A percentile compares a stretch with the other conserved stretches of the same genome.
These are phyloP conservation scores for Thelephora aurantiotincta DNA, from an alignment of 768 basidiomycete genomes.

Conservation along the genomic window DNA sequence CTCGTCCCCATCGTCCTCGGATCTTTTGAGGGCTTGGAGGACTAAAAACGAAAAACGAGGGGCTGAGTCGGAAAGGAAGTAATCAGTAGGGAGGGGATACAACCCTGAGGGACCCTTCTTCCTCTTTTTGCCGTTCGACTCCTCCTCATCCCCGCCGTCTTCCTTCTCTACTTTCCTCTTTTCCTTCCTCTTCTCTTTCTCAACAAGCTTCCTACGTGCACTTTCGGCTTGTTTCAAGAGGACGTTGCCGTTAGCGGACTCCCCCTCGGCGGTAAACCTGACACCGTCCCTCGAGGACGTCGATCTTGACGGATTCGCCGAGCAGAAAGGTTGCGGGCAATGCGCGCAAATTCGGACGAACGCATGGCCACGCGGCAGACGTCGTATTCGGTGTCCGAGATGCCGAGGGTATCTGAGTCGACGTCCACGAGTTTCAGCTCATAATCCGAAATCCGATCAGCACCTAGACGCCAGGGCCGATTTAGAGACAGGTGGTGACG, in stretches of 20 bases:
- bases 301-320: conserved; percentile 91
- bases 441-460: conserved; percentile 92
- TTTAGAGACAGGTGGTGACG: not conserved
- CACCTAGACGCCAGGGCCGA: conserved; percentile 48
- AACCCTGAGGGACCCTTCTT: conserved; percentile 43
- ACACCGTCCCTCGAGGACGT: conserved; percentile 94
- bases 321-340: conserved; percentile 86
- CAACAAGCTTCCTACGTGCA: conserved; percentile 25
- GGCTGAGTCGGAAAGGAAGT: not conserved
- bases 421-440: conserved; percentile 99
- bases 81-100: not conserved
- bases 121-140: conserved; percentile 41
- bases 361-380: conserved; percentile 83
- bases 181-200: conserved; percentile 28
- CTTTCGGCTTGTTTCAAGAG: conserved; percentile 65
- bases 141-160: conserved; percentile 36
- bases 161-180: conserved; percentile 33
- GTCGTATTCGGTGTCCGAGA: conserved; percentile 96
- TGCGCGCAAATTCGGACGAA: conserved; percentile 76
- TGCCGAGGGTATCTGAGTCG: conserved; percentile 85
- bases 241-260: conserved; percentile 83
- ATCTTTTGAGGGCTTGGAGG: conserved; percentile 37
- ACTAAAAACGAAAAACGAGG: conserved; percentile 7
- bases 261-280: conserved; percentile 84
- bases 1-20: conserved; percentile 33